A percentile compares a stretch with the other conserved stretches of the same genome.
Evolutionary conservation across 2,329 filamentous ascomycete genomes (phyloP).

Genomic region (Fusarium begoniae): DNA sequence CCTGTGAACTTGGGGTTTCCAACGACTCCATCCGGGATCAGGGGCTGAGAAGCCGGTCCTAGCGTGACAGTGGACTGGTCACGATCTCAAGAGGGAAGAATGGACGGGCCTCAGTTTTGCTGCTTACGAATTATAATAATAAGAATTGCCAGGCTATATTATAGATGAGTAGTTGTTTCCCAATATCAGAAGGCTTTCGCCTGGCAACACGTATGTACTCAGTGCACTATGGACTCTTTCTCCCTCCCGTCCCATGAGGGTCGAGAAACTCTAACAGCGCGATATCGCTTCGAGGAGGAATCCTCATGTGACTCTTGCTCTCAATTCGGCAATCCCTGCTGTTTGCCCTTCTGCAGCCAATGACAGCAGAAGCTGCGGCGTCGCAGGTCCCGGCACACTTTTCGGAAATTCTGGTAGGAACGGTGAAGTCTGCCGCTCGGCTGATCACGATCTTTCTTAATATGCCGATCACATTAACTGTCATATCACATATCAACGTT

Average conservation of each 20-base stretch:
- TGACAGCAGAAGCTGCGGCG: slow-evolving; percentile 1
- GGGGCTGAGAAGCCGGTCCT: slow-evolving; percentile 19
- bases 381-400: slow-evolving; percentile 5
- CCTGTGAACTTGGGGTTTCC: slow-evolving; percentile 13
- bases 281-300: neutral
- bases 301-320: slow-evolving; percentile 14
- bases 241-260: neutral
- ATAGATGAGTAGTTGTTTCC: neutral
- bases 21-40: slow-evolving; percentile 19
- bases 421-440: slow-evolving; percentile 10
- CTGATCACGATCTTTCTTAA: slow-evolving; percentile 23
- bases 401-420: slow-evolving; percentile 28
- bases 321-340: slow-evolving; percentile 5
- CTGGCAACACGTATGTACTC: neutral
- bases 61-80: slow-evolving; percentile 1
- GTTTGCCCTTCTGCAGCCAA: slow-evolving; percentile 5
- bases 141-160: neutral
- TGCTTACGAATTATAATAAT: neutral
- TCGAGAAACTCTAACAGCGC: slow-evolving; percentile 10
- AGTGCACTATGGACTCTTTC: neutral
- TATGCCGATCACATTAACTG: slow-evolving; percentile 9
- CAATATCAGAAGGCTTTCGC: neutral
- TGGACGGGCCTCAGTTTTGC: slow-evolving; percentile 2
- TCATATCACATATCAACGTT: neutral
- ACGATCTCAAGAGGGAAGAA: neutral